Conservation (phyloP, 1,284 basidiomycete species). For the Pseudozyma hubeiensis region DNA sequence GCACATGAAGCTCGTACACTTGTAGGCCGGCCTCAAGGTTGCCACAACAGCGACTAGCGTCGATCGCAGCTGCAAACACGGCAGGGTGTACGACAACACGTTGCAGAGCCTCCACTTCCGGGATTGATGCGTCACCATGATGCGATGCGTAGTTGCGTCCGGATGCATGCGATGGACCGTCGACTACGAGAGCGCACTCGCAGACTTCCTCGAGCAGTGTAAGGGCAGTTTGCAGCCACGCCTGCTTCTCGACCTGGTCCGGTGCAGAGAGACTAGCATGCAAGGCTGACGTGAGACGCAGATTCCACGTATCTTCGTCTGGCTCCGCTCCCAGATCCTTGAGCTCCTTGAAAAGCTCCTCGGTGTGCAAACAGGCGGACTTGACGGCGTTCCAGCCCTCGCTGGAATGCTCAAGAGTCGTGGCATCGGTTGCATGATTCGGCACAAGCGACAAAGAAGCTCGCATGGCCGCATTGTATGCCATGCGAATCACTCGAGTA, state of each 20-base stretch:
- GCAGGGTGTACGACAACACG: constrained; percentile 15
- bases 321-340: constrained; percentile 25
- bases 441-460: background rate
- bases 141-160: background rate
- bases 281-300: constrained; percentile 17
- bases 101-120: background rate
- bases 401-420: background rate
- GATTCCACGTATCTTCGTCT: constrained; percentile 31
- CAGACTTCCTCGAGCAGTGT: constrained; percentile 10
- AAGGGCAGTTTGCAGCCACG: constrained; percentile 5
- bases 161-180: constrained; percentile 1
- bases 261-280: constrained; percentile 18
- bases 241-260: background rate
- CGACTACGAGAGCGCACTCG: constrained; percentile 4
- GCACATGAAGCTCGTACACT: constrained; percentile 18
- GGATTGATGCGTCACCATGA: background rate
- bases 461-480: constrained; percentile 45
- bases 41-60: constrained; percentile 24
- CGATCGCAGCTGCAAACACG: constrained; percentile 22
- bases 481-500: constrained; percentile 17
- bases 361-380: constrained; percentile 10
- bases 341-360: constrained; percentile 33
- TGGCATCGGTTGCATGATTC: background rate
- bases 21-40: constrained; percentile 18
- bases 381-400: background rate